phyloP scores from a whole-genome alignment of 495 filamentous ascomycete species.

The Tuber aestivum region DNA sequence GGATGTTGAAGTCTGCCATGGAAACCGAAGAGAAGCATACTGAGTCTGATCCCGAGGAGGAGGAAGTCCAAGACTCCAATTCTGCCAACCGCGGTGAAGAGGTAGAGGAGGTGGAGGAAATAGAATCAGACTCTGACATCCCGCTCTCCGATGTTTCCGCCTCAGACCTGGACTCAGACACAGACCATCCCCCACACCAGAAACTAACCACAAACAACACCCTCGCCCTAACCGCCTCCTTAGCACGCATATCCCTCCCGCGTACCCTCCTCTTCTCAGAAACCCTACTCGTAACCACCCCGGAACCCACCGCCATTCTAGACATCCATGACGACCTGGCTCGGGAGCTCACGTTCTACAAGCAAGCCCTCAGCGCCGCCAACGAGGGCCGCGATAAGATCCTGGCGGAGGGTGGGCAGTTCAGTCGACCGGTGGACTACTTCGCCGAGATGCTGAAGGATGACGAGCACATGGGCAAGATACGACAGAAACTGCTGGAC shows the following conservation, averaged over 20 bases:
- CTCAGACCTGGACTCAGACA: slow-evolving; percentile 59
- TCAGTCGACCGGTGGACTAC: slow-evolving; percentile 85
- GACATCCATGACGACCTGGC: slow-evolving; percentile 49
- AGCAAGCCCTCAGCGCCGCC: slow-evolving; percentile 75
- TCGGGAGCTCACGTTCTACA: slow-evolving; percentile 89
- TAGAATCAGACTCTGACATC: slow-evolving; percentile 50
- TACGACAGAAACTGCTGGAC: slow-evolving; percentile 88
- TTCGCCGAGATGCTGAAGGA: slow-evolving; percentile 98
- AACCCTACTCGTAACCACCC: slow-evolving; percentile 54
- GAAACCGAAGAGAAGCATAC: slow-evolving; percentile 16
- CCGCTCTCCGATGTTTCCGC: slow-evolving; percentile 70
- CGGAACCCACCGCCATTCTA: slow-evolving; percentile 47
- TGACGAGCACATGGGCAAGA: slow-evolving; percentile 95
- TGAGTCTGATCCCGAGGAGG: slow-evolving; percentile 15
- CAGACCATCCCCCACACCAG: slow-evolving; percentile 76
- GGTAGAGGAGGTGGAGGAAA: slow-evolving; percentile 25
- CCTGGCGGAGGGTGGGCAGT: slow-evolving; percentile 65
- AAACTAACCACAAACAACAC: slow-evolving; percentile 98
- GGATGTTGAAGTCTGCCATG: background rate
- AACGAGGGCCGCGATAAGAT: slow-evolving; percentile 63
- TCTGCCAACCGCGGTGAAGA: slow-evolving; percentile 23
- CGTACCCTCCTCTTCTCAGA: slow-evolving; percentile 54
- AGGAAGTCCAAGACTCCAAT: slow-evolving; percentile 23
- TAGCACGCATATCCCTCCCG: slow-evolving; percentile 69
- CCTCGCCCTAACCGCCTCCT: slow-evolving; percentile 66